Evolutionary conservation across 140 eudicot genomes (phyloP).

Genomic region (Cichorium intybus): DNA sequence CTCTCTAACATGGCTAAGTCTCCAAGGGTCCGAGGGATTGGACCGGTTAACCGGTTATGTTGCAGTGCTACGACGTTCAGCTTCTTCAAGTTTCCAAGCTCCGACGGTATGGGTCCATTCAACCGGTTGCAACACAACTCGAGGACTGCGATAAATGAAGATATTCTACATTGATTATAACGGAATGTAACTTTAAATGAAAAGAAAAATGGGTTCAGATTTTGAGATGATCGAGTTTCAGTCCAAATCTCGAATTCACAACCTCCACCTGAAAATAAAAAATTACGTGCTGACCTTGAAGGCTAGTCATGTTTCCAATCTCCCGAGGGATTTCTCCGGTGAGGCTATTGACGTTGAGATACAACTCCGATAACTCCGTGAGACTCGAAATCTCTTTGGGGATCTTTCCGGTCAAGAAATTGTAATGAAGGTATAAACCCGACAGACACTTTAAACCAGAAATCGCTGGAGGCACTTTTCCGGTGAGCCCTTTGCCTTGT

Average conservation of each 20-base stretch:
- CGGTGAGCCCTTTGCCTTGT: constrained; percentile 79
- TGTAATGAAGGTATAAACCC: constrained; percentile 86
- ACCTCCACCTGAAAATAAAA: background rate
- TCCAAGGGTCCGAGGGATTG: constrained; percentile 65
- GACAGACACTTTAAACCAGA: constrained; percentile 77
- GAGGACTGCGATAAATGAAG: constrained; percentile 42
- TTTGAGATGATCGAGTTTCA: background rate
- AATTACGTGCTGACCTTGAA: constrained; percentile 56
- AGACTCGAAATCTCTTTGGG: constrained; percentile 70
- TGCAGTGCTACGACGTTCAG: constrained; percentile 52
- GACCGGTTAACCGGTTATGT: constrained; percentile 50
- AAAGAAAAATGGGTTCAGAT: background rate
- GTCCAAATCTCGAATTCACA: background rate
- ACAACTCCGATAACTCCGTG: constrained; percentile 74
- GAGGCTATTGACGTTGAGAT: constrained; percentile 74
- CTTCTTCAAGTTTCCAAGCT: constrained; percentile 58
- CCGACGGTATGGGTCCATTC: constrained; percentile 73
- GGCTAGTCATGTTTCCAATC: constrained; percentile 67
- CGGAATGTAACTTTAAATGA: background rate
- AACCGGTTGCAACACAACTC: constrained; percentile 65
- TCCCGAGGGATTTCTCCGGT: constrained; percentile 62
- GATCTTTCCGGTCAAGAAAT: constrained; percentile 61
- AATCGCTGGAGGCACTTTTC: constrained; percentile 64
- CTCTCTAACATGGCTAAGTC: constrained; percentile 51
- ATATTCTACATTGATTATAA: background rate